Conservation (phyloP, 768 basidiomycete genomes). For the Suillus ampliporus region DNA sequence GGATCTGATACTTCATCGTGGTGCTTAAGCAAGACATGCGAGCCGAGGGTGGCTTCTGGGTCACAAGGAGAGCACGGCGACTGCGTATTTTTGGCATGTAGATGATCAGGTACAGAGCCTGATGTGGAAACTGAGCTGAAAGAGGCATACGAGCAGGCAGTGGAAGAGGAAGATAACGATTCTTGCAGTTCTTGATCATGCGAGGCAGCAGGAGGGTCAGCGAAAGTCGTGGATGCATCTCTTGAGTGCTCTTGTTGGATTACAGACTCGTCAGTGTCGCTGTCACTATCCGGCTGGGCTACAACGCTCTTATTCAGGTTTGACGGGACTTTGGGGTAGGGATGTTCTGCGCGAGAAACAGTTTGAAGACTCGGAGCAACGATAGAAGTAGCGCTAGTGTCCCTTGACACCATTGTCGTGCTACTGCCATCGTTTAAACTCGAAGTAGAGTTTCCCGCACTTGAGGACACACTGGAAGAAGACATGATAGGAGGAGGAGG, state of each 20-base stretch:
- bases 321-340: background rate
- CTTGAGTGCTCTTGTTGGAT: background rate
- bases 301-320: constrained; percentile 5
- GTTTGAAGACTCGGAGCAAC: background rate
- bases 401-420: background rate
- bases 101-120: background rate
- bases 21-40: background rate
- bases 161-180: constrained; percentile 4
- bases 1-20: background rate
- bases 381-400: background rate
- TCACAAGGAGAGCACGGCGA: background rate
- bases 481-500: constrained; percentile 5
- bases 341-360: background rate
- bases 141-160: constrained; percentile 9
- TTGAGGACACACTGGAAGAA: constrained; percentile 9
- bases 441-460: constrained; percentile 5
- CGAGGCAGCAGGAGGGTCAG: background rate
- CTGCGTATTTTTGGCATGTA: background rate
- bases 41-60: too few species aligned
- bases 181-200: constrained; percentile 2
- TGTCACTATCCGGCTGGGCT: background rate
- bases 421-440: constrained; percentile 6
- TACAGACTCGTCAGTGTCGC: background rate
- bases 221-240: background rate
- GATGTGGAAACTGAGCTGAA: constrained; percentile 2